phyloP scores from a whole-genome alignment of 2,329 filamentous ascomycete species.

The Trichophyton equinum region DNA sequence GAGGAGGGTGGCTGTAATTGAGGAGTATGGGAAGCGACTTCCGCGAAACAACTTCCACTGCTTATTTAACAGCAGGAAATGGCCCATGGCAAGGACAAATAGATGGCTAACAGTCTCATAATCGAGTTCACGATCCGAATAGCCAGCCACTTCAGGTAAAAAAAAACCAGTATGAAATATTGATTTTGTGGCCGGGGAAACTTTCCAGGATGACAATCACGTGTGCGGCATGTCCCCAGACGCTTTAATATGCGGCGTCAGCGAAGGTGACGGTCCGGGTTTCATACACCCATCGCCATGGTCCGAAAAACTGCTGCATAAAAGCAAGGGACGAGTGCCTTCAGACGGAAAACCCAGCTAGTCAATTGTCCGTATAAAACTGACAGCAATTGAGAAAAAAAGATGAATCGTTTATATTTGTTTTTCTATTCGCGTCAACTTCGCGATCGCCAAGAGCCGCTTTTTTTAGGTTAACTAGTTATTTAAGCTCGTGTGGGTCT shows the following conservation, averaged over 20 bases:
- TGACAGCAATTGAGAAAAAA: background rate
- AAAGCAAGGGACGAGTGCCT: too few species aligned
- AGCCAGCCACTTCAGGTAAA: background rate
- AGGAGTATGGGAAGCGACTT: background rate
- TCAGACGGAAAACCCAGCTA: background rate
- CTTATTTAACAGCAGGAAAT: background rate
- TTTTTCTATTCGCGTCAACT: background rate
- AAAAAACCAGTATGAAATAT: background rate
- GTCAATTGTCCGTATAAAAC: background rate
- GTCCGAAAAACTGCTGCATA: background rate
- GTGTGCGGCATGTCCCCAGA: background rate
- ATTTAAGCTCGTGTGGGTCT: slow-evolving; percentile 3
- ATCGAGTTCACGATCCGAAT: background rate
- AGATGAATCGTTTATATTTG: background rate
- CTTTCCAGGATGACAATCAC: background rate
- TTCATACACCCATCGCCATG: background rate
- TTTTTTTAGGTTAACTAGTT: background rate
- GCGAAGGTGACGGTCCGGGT: background rate
- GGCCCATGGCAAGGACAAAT: background rate
- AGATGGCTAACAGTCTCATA: background rate
- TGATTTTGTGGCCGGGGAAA: background rate
- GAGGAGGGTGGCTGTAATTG: background rate
- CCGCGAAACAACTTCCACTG: background rate
- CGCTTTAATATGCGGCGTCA: background rate
- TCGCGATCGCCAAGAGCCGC: background rate